phyloP scores from a whole-genome alignment of 1,284 basidiomycete species.

The Papiliotrema nemorosa region DNA sequence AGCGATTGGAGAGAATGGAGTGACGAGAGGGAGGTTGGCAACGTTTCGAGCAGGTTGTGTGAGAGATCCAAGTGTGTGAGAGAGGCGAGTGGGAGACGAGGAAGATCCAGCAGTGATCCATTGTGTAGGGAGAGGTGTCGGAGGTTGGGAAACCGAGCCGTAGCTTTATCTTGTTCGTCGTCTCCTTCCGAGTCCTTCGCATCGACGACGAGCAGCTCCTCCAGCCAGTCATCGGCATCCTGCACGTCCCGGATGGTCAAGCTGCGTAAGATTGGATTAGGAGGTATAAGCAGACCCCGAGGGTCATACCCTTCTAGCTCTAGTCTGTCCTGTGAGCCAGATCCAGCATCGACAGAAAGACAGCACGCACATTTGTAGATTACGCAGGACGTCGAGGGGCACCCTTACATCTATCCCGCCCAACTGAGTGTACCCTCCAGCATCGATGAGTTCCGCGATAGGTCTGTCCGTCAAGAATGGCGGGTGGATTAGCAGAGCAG shows the following conservation, averaged over 20 bases:
- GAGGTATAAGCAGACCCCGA: constrained; percentile 38
- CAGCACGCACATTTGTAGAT: constrained; percentile 41
- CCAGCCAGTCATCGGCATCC: constrained; percentile 48
- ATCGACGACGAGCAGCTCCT: constrained; percentile 29
- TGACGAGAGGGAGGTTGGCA: constrained; percentile 58
- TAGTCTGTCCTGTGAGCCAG: constrained; percentile 24
- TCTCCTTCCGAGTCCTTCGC: not conserved
- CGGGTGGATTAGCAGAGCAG: constrained; percentile 44
- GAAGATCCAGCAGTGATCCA: constrained; percentile 37
- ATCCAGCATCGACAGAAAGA: not conserved
- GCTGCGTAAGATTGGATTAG: constrained; percentile 34
- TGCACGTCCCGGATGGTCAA: constrained; percentile 44
- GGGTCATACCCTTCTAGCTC: constrained; percentile 48
- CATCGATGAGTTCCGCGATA: constrained; percentile 43
- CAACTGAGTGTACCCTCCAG: constrained; percentile 43
- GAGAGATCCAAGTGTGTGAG: constrained; percentile 89
- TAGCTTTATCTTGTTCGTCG: not conserved
- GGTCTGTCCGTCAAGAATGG: constrained; percentile 41
- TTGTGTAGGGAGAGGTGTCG: constrained; percentile 39
- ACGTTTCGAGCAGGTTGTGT: constrained; percentile 67
- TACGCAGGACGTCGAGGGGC: constrained; percentile 45
- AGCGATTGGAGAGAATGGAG: constrained; percentile 77
- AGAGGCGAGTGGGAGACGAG: constrained; percentile 67
- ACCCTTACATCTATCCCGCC: constrained; percentile 48
- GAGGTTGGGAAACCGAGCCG: constrained; percentile 43